Conservation (phyloP, 805 yeast genomes). For the Limtongozyma cylindracea region DNA sequence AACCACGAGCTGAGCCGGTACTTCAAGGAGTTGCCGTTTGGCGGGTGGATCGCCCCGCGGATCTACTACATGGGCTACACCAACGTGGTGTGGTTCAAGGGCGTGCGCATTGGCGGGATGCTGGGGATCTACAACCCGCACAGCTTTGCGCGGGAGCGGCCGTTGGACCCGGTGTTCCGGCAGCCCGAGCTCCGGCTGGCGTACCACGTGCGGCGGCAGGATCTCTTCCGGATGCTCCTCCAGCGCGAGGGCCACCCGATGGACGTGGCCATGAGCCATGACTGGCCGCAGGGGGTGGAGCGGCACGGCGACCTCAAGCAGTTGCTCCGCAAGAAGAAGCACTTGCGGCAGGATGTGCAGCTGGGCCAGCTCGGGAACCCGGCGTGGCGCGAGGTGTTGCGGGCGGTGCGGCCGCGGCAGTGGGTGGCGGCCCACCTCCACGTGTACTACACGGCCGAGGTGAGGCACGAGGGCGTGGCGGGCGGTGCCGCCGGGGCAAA, state of each 20-base stretch:
- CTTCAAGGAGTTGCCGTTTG: constrained; percentile 43
- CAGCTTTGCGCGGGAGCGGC: constrained; percentile 8
- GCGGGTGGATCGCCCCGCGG: constrained; percentile 86
- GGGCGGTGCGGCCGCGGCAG: constrained; percentile 26
- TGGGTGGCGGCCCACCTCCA: constrained; percentile 92
- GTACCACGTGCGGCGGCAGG: constrained; percentile 51
- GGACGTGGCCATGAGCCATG: constrained; percentile 58
- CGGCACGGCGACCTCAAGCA: constrained; percentile 27
- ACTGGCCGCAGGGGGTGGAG: constrained; percentile 79
- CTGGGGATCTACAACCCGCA: constrained; percentile 55
- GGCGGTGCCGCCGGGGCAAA: constrained; percentile 1
- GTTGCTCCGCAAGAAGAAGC: constrained; percentile 36
- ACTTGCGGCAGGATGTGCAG: constrained; percentile 36
- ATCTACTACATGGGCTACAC: constrained; percentile 68
- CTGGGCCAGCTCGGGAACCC: constrained; percentile 49
- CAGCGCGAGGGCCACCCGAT: constrained; percentile 6
- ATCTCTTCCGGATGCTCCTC: constrained; percentile 27
- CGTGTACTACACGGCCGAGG: constrained; percentile 36
- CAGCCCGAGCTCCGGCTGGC: constrained; percentile 20
- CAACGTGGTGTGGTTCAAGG: constrained; percentile 50
- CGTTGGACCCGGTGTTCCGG: constrained; percentile 19
- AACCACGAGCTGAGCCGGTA: constrained; percentile 83
- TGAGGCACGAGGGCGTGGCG: constrained; percentile 8
- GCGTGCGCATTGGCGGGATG: constrained; percentile 54
- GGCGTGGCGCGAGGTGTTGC: constrained; percentile 26